Evolutionary conservation across 2,329 filamentous ascomycete genomes (phyloP), one percentile per base, ranked within the genome.

Genomic region (Fusarium euwallaceae): DNA sequence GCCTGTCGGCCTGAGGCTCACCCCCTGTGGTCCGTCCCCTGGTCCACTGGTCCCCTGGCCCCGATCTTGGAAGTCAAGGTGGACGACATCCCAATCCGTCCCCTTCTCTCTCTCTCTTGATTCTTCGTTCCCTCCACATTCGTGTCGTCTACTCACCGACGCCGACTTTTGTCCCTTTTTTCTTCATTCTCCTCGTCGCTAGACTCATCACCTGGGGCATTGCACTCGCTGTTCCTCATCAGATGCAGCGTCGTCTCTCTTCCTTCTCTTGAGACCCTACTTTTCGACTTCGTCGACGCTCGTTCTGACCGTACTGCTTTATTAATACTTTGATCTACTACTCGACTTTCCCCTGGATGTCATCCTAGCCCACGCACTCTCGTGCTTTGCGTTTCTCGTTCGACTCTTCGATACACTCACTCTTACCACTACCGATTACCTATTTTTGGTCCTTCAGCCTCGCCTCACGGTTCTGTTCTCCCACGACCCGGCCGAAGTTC

Each of bases 291-390:
- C 76, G 76, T 78, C 77, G 77, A 81, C 81, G 68, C 76, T 82
- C 80, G 74, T 81, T 82, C 76, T 71, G 66, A 69, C 67, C 76
- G 67, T 80, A 81, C 77, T 76, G 72, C 75, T 73, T 78, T 78
- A 75, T 71, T 79, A 78, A 80, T 81, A 81, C 76, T 79, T 75
- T 81, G 76, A 73, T 79, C 77, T 74, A 70, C 77, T 75, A 68
- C 72, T 79, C 73, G 67, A 53, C 70, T 32, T 70, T 65, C 64
- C 43, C 61, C 63, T 67, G 69, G 69, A 73, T 75, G 63, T 45
- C 36, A 64, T 72, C 71, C 61, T 66, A 55, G 74, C 72, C 64
- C 68, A 68, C 71, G 61, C 67, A 74, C 53, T 61, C 55, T 70
- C 63, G 71, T 76, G 66, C 69, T 78, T 79, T 77, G 75, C 76